Evolutionary conservation across 345 rosid genomes (phyloP), one percentile per base, ranked within the genome.

Genomic region (Noccaea caerulescens): DNA sequence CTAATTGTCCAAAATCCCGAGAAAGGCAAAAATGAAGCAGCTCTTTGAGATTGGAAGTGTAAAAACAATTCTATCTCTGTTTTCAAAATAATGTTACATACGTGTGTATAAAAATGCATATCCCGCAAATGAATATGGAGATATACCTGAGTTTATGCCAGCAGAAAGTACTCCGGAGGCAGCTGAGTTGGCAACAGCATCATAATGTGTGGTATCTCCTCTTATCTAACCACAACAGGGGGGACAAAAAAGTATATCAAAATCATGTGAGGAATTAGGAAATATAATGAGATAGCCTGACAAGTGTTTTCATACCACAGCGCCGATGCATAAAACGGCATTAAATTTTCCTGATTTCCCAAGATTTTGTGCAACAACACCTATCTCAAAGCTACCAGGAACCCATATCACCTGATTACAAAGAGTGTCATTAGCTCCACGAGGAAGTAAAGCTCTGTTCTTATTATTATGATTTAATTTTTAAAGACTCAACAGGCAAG

Each of bases 101-200:
- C 4, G 1, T 8, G 20, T 36, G 42, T 10, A 11, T 67, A 1
- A 1, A 50, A 16, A 36, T 14, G 45, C 13, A 46, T 46, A 30
- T 54, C 7, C 3, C 1, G 11, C 53, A 16, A 38, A 23, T 8
- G 27, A 10, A 11, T 34, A 59, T 36, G 4, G 49, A 71, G 13
- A 66, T 1, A 27, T 70, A 94, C 99, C 98, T 76, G 99, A 92
- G 55, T 81, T 92, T 8, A 94, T 63, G 76, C 96, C 87, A 80
- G 99, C 99, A 14, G 99, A 94, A 72, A 94, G 98, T 33, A 94
- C 97, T 57, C 99, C 97, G 7, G 99, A 94, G 37, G 99, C 89
- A 11, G 88, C 97, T 6, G 99, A 89, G 83, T 94, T 92, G 38
- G 89, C 97, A 56, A 94, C 99, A 12, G 96, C 97, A 55, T 94